phyloP scores from a whole-genome alignment of 176 grass and related monocot genomes.

The Pharus latifolius region DNA sequence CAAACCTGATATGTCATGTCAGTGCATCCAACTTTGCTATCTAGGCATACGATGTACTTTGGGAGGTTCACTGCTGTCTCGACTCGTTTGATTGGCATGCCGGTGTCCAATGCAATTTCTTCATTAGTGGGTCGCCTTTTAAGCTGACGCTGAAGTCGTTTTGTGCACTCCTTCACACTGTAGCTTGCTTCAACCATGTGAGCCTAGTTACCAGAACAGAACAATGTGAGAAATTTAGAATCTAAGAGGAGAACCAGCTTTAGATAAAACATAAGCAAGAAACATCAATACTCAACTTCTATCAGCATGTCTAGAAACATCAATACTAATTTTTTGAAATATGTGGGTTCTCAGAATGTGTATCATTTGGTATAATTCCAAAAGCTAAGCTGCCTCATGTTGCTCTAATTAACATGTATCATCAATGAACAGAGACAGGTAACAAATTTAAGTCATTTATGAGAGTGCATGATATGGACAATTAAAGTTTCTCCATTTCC shows the following conservation, averaged over 20 bases:
- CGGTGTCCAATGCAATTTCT: slow-evolving; percentile 57
- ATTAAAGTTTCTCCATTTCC: no score
- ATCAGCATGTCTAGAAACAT: no score
- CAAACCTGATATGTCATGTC: slow-evolving; percentile 59
- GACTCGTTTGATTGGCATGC: slow-evolving; percentile 59
- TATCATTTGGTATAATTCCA: neutral
- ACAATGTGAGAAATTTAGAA: slow-evolving; percentile 3
- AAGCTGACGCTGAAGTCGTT: slow-evolving; percentile 35
- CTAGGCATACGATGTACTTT: slow-evolving; percentile 53
- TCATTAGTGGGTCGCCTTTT: slow-evolving; percentile 47
- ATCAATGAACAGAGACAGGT: neutral
- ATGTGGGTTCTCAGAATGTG: no score
- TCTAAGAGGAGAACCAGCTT: neutral
- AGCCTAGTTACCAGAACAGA: slow-evolving; percentile 18
- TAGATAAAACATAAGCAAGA: neutral
- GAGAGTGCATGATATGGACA: no score
- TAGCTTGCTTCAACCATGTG: slow-evolving; percentile 73
- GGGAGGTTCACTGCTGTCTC: slow-evolving; percentile 52
- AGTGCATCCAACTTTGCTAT: slow-evolving; percentile 56
- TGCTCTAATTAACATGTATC: slow-evolving; percentile 1
- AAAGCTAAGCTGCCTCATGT: neutral
- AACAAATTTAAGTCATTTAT: no score
- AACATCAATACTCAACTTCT: neutral
- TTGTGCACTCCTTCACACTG: slow-evolving; percentile 54
- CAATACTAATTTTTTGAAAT: no score